Percentiles rank a stretch among this genome's conserved stretches.
These are phyloP conservation scores for Pseudopithomyces chartarum DNA, from an alignment of 2,329 filamentous ascomycete species.

Conservation along the genomic window DNA sequence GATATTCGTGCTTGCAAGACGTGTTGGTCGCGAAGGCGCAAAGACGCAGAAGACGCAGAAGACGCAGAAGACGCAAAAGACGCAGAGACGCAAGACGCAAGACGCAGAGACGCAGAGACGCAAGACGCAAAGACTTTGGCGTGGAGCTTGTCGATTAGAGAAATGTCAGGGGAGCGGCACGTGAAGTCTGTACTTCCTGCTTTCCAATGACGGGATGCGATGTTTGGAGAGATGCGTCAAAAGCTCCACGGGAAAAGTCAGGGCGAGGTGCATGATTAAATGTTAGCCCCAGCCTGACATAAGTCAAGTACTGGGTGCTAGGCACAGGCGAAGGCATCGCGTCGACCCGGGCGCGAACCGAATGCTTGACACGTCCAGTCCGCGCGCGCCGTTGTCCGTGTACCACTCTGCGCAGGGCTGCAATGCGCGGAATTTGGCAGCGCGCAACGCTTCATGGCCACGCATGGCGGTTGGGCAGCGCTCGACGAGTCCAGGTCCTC, in stretches of 20 bases:
- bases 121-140: constrained; percentile 12
- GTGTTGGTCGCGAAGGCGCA: too few species aligned
- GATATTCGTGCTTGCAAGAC: constrained; percentile 20
- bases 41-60: too few species aligned
- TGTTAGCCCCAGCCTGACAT: constrained; percentile 17
- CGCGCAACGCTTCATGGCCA: constrained; percentile 1
- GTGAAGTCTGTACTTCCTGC: neutral
- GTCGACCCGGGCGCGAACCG: constrained; percentile 20
- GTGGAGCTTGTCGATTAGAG: constrained; percentile 32
- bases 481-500: constrained; percentile 2
- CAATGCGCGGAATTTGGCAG: neutral
- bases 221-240: constrained; percentile 3
- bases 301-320: constrained; percentile 20
- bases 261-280: constrained; percentile 36
- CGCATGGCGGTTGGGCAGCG: constrained; percentile 18
- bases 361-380: constrained; percentile 26
- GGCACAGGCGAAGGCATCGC: constrained; percentile 11
- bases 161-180: neutral
- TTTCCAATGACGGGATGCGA: neutral
- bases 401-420: constrained; percentile 2
- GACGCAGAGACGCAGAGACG: too few species aligned
- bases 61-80: too few species aligned
- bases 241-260: constrained; percentile 13
- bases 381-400: constrained; percentile 5
- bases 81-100: too few species aligned